Conservation (phyloP, 2,329 filamentous ascomycete genomes). For the Fusarium anguioides region DNA sequence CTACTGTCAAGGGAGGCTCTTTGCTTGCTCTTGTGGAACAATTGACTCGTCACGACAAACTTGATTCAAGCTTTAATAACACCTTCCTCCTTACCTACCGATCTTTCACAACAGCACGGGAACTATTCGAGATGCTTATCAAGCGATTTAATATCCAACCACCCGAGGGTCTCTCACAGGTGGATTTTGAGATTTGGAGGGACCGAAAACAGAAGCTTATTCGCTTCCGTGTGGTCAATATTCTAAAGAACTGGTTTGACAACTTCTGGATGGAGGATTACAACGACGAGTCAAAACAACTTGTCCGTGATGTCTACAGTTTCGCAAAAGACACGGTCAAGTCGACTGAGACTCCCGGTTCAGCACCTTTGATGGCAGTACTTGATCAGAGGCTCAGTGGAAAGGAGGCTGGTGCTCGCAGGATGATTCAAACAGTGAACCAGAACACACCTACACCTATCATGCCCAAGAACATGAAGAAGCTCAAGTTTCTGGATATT, state of each 20-base stretch:
- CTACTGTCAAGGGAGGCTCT: conserved; percentile 88
- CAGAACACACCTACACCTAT: conserved; percentile 87
- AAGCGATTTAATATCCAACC: conserved; percentile 93
- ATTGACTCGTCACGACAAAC: conserved; percentile 92
- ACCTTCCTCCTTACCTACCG: conserved; percentile 97
- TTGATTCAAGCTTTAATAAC: conserved; percentile 95
- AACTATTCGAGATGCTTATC: conserved; percentile 92
- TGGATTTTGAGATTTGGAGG: conserved; percentile 87
- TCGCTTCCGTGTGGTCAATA: conserved; percentile 95
- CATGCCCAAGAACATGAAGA: conserved; percentile 99
- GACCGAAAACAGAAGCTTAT: conserved; percentile 97
- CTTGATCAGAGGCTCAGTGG: conserved; percentile 90
- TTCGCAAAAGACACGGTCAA: conserved; percentile 95
- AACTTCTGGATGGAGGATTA: conserved; percentile 98
- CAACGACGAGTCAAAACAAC: conserved; percentile 82
- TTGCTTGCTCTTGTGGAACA: conserved; percentile 92
- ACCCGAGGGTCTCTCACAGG: conserved; percentile 78
- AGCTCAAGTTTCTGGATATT: conserved; percentile 97
- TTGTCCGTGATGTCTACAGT: conserved; percentile 88
- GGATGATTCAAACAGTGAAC: conserved; percentile 86
- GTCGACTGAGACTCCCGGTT: conserved; percentile 91
- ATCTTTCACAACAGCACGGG: conserved; percentile 90
- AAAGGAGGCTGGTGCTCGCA: conserved; percentile 86
- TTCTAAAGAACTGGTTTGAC: conserved; percentile 98
- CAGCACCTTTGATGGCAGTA: conserved; percentile 83